Evolutionary conservation across 2,329 filamentous ascomycete genomes (phyloP).

Genomic region (Talaromyces pinophilus): DNA sequence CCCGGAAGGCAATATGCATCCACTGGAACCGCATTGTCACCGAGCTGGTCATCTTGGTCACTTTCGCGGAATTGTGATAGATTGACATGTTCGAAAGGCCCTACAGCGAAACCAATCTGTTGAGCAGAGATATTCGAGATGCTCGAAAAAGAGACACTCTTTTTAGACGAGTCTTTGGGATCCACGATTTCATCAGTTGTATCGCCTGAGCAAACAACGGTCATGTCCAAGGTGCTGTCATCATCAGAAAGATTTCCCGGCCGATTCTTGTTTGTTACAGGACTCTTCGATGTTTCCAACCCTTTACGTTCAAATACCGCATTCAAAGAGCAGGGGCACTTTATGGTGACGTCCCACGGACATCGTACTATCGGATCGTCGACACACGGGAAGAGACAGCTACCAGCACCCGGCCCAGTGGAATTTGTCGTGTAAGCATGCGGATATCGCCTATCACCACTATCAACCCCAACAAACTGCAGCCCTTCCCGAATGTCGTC

Average conservation of each 20-base stretch:
- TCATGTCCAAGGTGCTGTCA: constrained; percentile 84
- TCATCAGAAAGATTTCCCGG: constrained; percentile 61
- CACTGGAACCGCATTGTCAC: constrained; percentile 82
- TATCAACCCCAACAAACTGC: constrained; percentile 85
- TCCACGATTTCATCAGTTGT: constrained; percentile 80
- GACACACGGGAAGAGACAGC: constrained; percentile 88
- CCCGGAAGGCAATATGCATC: constrained; percentile 89
- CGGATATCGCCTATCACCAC: constrained; percentile 78
- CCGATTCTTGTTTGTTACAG: constrained; percentile 26
- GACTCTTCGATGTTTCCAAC: constrained; percentile 29
- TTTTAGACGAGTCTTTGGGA: constrained; percentile 74
- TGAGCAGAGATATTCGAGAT: constrained; percentile 75
- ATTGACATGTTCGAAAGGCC: constrained; percentile 92
- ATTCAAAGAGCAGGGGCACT: constrained; percentile 80
- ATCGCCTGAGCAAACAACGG: constrained; percentile 87
- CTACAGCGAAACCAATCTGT: constrained; percentile 90
- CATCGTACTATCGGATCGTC: constrained; percentile 80
- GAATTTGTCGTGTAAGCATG: constrained; percentile 89
- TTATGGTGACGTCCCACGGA: constrained; percentile 85
- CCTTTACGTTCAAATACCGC: constrained; percentile 60
- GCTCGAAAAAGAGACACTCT: constrained; percentile 82
- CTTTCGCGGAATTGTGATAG: constrained; percentile 85
- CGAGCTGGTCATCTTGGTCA: constrained; percentile 88
- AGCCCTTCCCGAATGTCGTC: constrained; percentile 78
- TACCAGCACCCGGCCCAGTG: constrained; percentile 73